phyloP scores from a whole-genome alignment of 345 rosid genomes.

The Turnera subulata region DNA sequence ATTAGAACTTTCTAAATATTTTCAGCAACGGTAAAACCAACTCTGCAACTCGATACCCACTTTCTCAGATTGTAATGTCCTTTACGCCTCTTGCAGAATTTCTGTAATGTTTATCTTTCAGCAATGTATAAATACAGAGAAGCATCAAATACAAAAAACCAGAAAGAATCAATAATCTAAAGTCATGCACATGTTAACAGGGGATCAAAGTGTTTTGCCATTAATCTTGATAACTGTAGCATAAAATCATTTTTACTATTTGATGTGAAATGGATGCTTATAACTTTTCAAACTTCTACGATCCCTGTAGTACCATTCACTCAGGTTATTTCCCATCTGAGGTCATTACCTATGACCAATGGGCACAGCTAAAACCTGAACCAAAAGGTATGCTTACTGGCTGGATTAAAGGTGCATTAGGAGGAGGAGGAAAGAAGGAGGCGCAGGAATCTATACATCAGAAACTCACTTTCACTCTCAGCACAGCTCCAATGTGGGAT shows the following conservation, averaged over 20 bases:
- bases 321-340: slow-evolving; percentile 57
- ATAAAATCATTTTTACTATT: too few species aligned
- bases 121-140: too few species aligned
- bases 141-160: not conserved
- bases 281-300: slow-evolving; percentile 7
- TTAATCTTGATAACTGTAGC: too few species aligned
- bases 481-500: slow-evolving; percentile 94
- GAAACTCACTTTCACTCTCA: slow-evolving; percentile 63
- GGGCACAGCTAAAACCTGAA: slow-evolving; percentile 67
- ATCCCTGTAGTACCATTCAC: slow-evolving; percentile 47
- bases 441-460: slow-evolving; percentile 70
- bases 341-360: slow-evolving; percentile 69
- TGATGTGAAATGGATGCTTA: slow-evolving; percentile 1
- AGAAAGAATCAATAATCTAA: not conserved
- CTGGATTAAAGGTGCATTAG: slow-evolving; percentile 79
- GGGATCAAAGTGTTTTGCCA: too few species aligned
- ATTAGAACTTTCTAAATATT: too few species aligned
- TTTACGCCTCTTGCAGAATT: too few species aligned
- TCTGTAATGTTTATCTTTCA: too few species aligned
- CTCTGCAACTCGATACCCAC: not conserved
- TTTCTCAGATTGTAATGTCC: too few species aligned
- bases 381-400: slow-evolving; percentile 47
- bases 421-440: slow-evolving; percentile 66
- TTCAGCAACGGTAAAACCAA: too few species aligned
- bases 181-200: too few species aligned